Conservation (phyloP, 2,329 filamentous ascomycete genomes). For the Colletotrichum tofieldiae region DNA sequence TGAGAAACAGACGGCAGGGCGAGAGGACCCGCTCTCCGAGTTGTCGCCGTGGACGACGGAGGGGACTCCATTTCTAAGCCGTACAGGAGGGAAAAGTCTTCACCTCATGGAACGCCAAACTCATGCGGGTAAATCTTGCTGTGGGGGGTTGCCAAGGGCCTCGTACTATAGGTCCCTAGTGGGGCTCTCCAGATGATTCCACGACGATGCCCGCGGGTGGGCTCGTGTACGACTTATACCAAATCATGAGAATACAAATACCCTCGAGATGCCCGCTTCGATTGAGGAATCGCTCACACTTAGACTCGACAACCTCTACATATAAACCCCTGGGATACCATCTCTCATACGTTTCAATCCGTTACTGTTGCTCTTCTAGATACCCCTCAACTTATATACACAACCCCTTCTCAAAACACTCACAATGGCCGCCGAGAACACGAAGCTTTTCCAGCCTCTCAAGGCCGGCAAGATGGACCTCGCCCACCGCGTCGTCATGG, state of each 20-base stretch:
- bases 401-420: background rate
- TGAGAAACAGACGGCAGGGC: constrained; percentile 11
- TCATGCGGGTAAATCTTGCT: constrained; percentile 23
- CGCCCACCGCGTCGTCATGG: constrained; percentile 66
- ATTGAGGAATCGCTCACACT: background rate
- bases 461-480: constrained; percentile 57
- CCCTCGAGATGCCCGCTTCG: constrained; percentile 23
- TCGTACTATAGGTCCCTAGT: background rate
- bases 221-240: constrained; percentile 28
- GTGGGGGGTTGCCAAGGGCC: constrained; percentile 23
- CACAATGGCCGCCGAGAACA: constrained; percentile 39
- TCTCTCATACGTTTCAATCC: background rate
- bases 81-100: constrained; percentile 25
- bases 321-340: background rate
- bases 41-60: constrained; percentile 36
- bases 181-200: constrained; percentile 42
- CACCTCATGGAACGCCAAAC: constrained; percentile 17
- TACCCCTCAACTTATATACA: background rate
- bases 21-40: constrained; percentile 35
- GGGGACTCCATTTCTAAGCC: constrained; percentile 27
- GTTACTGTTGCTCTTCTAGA: background rate
- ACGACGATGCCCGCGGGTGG: constrained; percentile 14
- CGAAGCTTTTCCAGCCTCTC: constrained; percentile 61
- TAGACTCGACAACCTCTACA: background rate
- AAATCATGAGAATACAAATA: constrained; percentile 27